Evolutionary conservation across 2,329 filamentous ascomycete genomes (phyloP), one percentile per base, ranked within the genome.

Genomic region (Eutypella sp.): DNA sequence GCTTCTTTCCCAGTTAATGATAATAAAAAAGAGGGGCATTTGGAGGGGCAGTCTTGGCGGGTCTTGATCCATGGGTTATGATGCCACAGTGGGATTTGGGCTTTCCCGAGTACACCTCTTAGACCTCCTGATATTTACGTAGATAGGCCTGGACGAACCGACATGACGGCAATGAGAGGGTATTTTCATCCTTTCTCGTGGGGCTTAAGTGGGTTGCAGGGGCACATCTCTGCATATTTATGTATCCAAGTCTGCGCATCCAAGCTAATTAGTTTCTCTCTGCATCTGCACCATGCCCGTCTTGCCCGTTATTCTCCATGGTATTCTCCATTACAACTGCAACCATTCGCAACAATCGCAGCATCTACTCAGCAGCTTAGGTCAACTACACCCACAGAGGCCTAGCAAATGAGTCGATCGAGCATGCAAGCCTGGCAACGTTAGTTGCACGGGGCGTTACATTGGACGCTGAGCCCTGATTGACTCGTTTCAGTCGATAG

Each of bases 321-420:
- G n/a, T n/a, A n/a, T n/a, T 40, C 38, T 52, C 52, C 54, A 54
- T 50, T 38, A 49, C 52, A 41, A 48, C n/a, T 42, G 47, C 49
- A 50, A 40, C 44, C 29, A 15, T 33, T n/a, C 29, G 29, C 29
- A 7, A n/a, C 29, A 5, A 50, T 60, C 57, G n/a, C n/a, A n/a
- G n/a, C n/a, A n/a, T 51, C 56, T 47, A 52, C 50, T 48, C 55
- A 53, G 51, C 53, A 42, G n/a, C n/a, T n/a, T n/a, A n/a, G n/a
- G n/a, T n/a, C n/a, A n/a, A n/a, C n/a, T n/a, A n/a, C n/a, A n/a
- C n/a, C n/a, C n/a, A n/a, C n/a, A n/a, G n/a, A n/a, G n/a, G n/a
- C 57, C 49, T 37, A 44, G 44, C 43, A 44, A 45, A 48, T 52
- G 49, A 50, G 52, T 53, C 48, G 50, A 53, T 54, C 48, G 47